Evolutionary conservation across 139 green algal genomes (phyloP).

Genomic region (Chlamydomonas urium): DNA sequence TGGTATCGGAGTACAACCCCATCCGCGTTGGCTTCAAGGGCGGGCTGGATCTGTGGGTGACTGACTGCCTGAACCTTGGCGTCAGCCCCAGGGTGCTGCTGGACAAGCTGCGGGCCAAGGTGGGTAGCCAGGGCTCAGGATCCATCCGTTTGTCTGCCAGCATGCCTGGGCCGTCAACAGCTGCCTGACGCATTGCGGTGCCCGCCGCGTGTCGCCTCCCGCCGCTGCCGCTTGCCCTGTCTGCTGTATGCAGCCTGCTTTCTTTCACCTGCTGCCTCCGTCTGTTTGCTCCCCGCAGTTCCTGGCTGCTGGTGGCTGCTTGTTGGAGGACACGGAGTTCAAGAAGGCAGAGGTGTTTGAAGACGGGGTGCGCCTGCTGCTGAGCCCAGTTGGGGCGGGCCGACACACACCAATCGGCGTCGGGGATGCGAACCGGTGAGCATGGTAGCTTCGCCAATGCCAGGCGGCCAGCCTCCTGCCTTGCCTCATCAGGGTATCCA

Average conservation of each 20-base stretch:
- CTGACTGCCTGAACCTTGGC: slow-evolving; percentile 78
- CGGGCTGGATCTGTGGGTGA: slow-evolving; percentile 40
- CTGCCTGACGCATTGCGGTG: too few relatives aligned
- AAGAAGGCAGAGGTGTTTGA: slow-evolving; percentile 35
- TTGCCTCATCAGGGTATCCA: too few relatives aligned
- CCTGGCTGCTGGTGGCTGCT: slow-evolving; percentile 39
- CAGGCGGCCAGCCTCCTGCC: too few relatives aligned
- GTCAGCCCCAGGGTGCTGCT: slow-evolving; percentile 49
- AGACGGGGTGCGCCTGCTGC: slow-evolving; percentile 40
- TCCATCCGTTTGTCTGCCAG: too few relatives aligned
- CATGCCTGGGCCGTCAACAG: too few relatives aligned
- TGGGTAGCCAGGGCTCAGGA: too few relatives aligned
- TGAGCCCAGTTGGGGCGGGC: slow-evolving; percentile 9
- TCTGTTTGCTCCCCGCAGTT: slow-evolving; percentile 29
- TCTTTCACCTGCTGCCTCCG: too few relatives aligned
- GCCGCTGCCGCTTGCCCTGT: too few relatives aligned
- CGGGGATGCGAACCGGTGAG: slow-evolving; percentile 49
- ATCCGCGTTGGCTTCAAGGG: slow-evolving; percentile 55
- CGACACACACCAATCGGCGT: slow-evolving; percentile 24
- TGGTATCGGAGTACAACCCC: slow-evolving; percentile 73
- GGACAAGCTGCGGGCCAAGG: slow-evolving; percentile 24
- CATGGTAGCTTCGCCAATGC: too few relatives aligned
- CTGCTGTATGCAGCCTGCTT: too few relatives aligned
- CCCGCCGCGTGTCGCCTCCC: too few relatives aligned
- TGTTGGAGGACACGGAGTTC: slow-evolving; percentile 58